Base-by-base conservation (phyloP, 805 yeast species). In the Kurtzmaniella cleridarum region DNA sequence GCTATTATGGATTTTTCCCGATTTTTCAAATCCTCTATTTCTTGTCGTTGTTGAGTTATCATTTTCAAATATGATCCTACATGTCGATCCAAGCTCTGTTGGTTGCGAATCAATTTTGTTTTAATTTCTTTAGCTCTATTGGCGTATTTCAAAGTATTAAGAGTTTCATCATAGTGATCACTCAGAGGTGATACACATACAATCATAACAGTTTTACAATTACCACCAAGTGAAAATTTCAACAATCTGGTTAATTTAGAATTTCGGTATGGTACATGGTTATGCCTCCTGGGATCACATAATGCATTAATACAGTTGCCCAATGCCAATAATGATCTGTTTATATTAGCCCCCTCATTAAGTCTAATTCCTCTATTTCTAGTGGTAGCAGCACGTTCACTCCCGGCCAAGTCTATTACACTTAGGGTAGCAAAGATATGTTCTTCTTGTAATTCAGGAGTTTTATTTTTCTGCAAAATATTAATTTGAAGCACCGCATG, bases 261-360 rank as follows among this genome's bases (percentile, higher is more conserved):
- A 57, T 91, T 95, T 49, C 98, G 65, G 59, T 86, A 91, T 0
- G 98, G 98, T 9, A 91, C 76, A 62, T 89, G 96, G 50, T 75
- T 71, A 42, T 76, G 63, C 36, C 76, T 66, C 41, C 81, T 71
- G 4, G 79, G 76, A 47, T 82, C 89, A 61, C 96, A 86, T 32
- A 90, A 66, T 1, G 97, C 96, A 59, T 88, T 89, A 45, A 91
- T 90, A 60, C 97, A 91, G 54, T 89, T 90, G 0, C 97, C 98
- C 34, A 91, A 69, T 0, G 98, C 96, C 35, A 91, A 62, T 33
- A 91, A 66, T 0, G 96, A 88, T 55, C 81, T 78, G 64, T 91
- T 91, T 54, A 91, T 91, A 57, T 87, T 87, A 11, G 97, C 98
- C 20, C 98, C 97, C 58, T 91, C 98, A 40, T 78, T 76, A 11